A percentile compares a stretch with the other conserved stretches of the same genome.
Conservation (phyloP, 2,329 filamentous ascomycete species). For the Aspergillus uvarum region DNA sequence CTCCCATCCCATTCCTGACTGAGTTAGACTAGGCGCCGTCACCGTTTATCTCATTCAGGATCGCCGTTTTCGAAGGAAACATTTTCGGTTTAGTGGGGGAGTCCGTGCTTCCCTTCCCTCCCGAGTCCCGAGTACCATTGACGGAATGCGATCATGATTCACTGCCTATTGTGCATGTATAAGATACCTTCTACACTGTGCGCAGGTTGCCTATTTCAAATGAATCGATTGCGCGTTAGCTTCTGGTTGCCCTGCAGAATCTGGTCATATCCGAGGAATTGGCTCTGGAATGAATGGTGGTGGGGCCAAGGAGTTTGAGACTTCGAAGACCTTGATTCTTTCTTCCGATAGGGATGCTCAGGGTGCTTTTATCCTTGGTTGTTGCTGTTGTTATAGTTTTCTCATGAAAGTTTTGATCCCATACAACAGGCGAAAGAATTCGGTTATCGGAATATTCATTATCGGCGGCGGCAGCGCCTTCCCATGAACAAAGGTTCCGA, state of each 20-base stretch:
- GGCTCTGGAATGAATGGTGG: not conserved
- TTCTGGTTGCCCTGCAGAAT: not conserved
- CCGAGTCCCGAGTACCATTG: not conserved
- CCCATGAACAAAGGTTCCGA: not conserved
- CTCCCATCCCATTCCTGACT: not conserved
- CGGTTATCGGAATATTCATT: not conserved
- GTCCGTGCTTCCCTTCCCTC: slow-evolving; percentile 1
- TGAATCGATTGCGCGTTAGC: too few relatives aligned
- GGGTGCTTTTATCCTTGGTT: not conserved
- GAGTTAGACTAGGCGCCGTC: not conserved
- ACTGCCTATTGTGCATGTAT: too few relatives aligned
- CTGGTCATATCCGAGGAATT: not conserved
- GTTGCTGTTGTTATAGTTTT: not conserved
- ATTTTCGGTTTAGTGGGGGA: not conserved
- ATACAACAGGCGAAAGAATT: not conserved
- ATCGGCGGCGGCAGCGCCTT: too few relatives aligned
- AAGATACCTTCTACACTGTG: too few relatives aligned
- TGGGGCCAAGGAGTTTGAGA: not conserved
- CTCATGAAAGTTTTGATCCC: not conserved
- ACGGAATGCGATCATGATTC: not conserved
- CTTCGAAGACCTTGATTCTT: not conserved
- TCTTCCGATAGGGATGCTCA: not conserved
- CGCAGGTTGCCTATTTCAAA: too few relatives aligned
- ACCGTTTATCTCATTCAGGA: slow-evolving; percentile 5
- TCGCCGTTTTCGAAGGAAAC: not conserved